Base-by-base conservation (phyloP, 805 yeast genomes). In the Schwanniomyces sp. region DNA sequence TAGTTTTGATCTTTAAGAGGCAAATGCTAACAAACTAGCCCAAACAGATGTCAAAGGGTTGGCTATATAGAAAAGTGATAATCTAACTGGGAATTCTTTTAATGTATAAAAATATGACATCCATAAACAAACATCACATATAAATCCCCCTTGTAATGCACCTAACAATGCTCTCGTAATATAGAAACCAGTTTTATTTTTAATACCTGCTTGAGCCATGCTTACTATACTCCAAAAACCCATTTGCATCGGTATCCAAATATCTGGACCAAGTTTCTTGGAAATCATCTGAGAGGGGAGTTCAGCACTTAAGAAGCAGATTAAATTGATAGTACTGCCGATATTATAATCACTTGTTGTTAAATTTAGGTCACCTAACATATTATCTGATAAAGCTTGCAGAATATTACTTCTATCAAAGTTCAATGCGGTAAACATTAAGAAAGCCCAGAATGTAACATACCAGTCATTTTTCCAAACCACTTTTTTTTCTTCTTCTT, bases 201-300 rank as follows among this genome's bases (percentile, higher is more conserved):
- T 63, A 47, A 84, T 62, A 14, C 68, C 69, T 39, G 75, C 75
- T 59, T 84, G 88, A 40, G 67, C 63, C 38, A 79, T 64, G 2
- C 85, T 78, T 12, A 84, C 82, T 9, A 76, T 50, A 42, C 81
- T 74, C 89, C 89, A 84, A 1, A 73, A 50, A 21, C 68, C 54
- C 61, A 84, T 74, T 56, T 84, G 86, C 34, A 71, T 62, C 3
- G 88, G 87, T 50, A 84, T 78, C 79, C 85, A 82, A 24, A 70
- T 54, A 55, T 83, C 88, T 3, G 86, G 79, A 11, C 89, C 90
- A 30, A 84, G 44, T 45, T 71, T 73, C 61, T 85, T 84, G n/a
- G 86, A 78, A 28, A 84, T 69, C 52, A 84, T 67, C 57, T 84
- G 88, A 2, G 87, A 82, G 0, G 89, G 89, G 9, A 84, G 61